Conservation (phyloP, 257 asterid genomes). For the Solanum virginianum region DNA sequence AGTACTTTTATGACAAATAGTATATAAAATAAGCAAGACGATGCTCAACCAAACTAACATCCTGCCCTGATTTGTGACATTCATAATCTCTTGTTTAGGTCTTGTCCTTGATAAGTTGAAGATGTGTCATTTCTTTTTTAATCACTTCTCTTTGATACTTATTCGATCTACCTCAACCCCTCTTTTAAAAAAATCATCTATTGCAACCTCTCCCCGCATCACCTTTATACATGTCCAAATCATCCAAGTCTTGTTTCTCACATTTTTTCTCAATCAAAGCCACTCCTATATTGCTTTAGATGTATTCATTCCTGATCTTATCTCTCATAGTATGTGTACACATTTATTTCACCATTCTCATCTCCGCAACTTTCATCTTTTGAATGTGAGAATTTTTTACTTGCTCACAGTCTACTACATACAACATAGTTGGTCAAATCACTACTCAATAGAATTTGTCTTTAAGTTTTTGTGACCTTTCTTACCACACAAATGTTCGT, state of each 20-base stretch:
- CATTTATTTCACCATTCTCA: background rate
- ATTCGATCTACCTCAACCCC: too few species aligned
- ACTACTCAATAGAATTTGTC: background rate
- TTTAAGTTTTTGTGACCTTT: background rate
- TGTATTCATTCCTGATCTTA: background rate
- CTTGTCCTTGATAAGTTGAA: background rate
- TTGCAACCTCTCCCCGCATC: background rate
- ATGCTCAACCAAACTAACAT: background rate
- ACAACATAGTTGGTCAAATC: background rate
- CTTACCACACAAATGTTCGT: background rate
- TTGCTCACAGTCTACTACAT: background rate
- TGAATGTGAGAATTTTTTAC: background rate
- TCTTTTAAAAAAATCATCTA: background rate
- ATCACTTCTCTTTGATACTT: background rate
- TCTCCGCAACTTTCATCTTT: background rate
- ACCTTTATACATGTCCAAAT: background rate
- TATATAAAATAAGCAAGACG: background rate
- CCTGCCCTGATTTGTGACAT: background rate
- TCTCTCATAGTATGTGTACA: background rate
- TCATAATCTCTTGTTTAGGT: background rate
- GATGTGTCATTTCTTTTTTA: background rate
- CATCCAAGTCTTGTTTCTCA: background rate
- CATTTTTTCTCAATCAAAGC: background rate
- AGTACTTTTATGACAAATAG: background rate
- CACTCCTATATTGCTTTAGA: background rate